A percentile compares a stretch with the other conserved stretches of the same genome.
Conservation (phyloP, 441 rosid genomes). For the Adansonia gregorii region DNA sequence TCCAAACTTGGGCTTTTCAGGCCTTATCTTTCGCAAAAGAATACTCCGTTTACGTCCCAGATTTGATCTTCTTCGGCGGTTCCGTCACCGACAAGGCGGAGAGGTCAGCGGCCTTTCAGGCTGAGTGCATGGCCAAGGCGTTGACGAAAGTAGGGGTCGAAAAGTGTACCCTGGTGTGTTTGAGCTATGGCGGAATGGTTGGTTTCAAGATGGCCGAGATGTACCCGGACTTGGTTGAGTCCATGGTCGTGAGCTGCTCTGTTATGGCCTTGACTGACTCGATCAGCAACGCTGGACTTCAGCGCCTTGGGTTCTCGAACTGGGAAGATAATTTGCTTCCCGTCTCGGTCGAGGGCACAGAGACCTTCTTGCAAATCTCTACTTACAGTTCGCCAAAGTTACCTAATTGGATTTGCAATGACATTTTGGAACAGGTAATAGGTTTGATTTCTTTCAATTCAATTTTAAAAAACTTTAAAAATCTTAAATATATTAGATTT, state of each 20-base stretch:
- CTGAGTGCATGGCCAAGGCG: conserved; percentile 42
- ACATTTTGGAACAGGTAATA: conserved; percentile 20
- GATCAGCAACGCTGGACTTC: neutral
- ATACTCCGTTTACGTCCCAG: conserved; percentile 48
- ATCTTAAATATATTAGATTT: too few relatives aligned
- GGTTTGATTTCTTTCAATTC: too few relatives aligned
- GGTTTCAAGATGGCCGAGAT: conserved; percentile 48
- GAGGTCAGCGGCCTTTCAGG: conserved; percentile 46
- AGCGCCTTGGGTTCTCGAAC: conserved; percentile 33
- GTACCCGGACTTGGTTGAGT: conserved; percentile 43
- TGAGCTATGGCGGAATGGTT: conserved; percentile 48
- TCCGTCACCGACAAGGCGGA: conserved; percentile 35
- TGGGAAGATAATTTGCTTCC: conserved; percentile 48
- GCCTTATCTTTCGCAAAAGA: conserved; percentile 35
- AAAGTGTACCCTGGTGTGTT: conserved; percentile 42
- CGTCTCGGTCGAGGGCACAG: conserved; percentile 25
- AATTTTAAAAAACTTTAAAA: too few relatives aligned
- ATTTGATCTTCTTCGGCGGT: conserved; percentile 48
- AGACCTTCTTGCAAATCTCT: conserved; percentile 22
- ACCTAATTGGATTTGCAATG: conserved; percentile 7
- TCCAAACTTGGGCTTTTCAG: conserved; percentile 48
- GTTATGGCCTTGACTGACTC: conserved; percentile 42
- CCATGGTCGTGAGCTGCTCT: conserved; percentile 38
- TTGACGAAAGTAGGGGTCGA: conserved; percentile 44
- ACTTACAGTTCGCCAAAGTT: neutral